These are phyloP conservation scores for Cynara cardunculus DNA, from an alignment of 129 eudicot species.

Conservation along the genomic window DNA sequence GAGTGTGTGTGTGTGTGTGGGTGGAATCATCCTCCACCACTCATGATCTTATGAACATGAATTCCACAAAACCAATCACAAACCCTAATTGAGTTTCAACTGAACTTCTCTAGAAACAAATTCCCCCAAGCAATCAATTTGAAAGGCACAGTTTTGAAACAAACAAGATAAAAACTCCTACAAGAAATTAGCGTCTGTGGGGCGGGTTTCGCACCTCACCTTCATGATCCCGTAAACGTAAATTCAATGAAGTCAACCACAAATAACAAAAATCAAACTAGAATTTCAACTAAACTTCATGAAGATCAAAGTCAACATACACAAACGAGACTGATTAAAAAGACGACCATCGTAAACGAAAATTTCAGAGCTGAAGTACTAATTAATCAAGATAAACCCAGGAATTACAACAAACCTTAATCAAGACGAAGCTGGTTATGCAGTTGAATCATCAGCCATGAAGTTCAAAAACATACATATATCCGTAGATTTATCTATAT, in stretches of 20 bases:
- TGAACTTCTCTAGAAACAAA: not conserved
- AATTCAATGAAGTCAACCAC: slow-evolving; percentile 7
- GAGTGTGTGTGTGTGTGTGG: not conserved
- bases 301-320: slow-evolving; percentile 28
- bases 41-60: not conserved
- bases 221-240: not conserved
- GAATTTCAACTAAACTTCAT: slow-evolving; percentile 7
- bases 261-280: not conserved
- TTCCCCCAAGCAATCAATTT: slow-evolving; percentile 1
- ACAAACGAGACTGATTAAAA: not conserved
- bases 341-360: slow-evolving; percentile 9
- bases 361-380: not conserved
- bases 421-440: slow-evolving; percentile 18
- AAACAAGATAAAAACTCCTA: not conserved
- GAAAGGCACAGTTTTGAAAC: not conserved
- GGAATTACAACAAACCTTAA: slow-evolving; percentile 5
- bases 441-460: slow-evolving; percentile 15
- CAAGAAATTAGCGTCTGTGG: not conserved
- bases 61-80: slow-evolving; percentile 1
- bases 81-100: slow-evolving; percentile 17
- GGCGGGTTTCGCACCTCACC: not conserved
- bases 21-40: not conserved
- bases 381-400: not conserved
- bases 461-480: slow-evolving; percentile 7
- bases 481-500: not conserved